phyloP scores from a whole-genome alignment of 345 rosid species.

The thale cress (Arabidopsis thaliana) region DNA sequence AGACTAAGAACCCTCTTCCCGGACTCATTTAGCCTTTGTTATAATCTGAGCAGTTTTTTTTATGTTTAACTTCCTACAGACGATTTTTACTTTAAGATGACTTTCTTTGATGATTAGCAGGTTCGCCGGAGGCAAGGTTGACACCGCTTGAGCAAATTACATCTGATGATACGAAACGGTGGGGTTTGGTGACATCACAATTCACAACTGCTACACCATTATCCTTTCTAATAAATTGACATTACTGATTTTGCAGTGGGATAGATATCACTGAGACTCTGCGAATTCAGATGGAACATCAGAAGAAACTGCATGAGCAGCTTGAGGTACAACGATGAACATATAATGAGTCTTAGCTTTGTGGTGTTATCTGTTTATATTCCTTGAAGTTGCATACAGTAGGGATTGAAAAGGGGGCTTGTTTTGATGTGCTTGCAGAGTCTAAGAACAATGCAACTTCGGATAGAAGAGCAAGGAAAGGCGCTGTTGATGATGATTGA shows the following conservation, averaged over 20 bases:
- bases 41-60: not conserved
- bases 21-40: not conserved
- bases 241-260: conserved; percentile 57
- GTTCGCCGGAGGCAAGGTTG: conserved; percentile 60
- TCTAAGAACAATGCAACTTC: conserved; percentile 79
- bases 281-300: conserved; percentile 89
- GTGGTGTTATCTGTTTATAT: not conserved
- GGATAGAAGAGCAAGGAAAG: conserved; percentile 85
- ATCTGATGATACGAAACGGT: conserved; percentile 78
- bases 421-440: conserved; percentile 53
- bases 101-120: conserved; percentile 48
- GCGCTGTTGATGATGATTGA: conserved; percentile 67
- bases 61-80: no score
- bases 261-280: conserved; percentile 82
- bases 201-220: conserved; percentile 2
- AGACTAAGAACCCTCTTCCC: not conserved
- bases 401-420: not conserved
- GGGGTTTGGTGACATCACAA: conserved; percentile 43
- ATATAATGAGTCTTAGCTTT: conserved; percentile 20
- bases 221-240: not conserved
- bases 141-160: conserved; percentile 67
- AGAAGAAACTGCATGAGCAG: conserved; percentile 85
- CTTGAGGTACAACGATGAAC: conserved; percentile 45
- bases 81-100: no score
- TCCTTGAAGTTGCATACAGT: conserved; percentile 2